Conservation (phyloP, 2,329 filamentous ascomycete genomes). For the Macrophomina tecta region DNA sequence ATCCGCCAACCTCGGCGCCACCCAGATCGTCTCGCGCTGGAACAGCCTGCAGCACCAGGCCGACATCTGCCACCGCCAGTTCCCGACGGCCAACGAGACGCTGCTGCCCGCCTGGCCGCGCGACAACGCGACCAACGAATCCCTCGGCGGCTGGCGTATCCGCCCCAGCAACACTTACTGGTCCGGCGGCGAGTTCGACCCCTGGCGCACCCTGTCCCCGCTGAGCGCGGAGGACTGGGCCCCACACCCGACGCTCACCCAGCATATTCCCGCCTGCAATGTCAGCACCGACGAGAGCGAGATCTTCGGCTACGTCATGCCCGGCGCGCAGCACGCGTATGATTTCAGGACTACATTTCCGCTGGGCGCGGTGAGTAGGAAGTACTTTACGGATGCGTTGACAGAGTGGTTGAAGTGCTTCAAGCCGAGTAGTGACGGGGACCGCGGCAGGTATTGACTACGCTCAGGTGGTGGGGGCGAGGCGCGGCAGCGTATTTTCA, state of each 20-base stretch:
- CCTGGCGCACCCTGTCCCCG: constrained; percentile 57
- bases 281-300: constrained; percentile 41
- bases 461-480: no score
- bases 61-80: constrained; percentile 56
- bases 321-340: constrained; percentile 56
- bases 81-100: constrained; percentile 49
- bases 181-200: constrained; percentile 58
- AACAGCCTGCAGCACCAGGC: constrained; percentile 53
- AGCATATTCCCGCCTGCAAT: constrained; percentile 53
- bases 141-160: constrained; percentile 59
- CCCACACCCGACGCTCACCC: constrained; percentile 48
- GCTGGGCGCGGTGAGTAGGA: constrained; percentile 41
- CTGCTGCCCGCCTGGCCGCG: constrained; percentile 50
- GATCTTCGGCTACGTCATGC: constrained; percentile 57
- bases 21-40: constrained; percentile 55
- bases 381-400: constrained; percentile 50
- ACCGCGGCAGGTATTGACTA: background rate
- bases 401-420: constrained; percentile 49
- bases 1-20: constrained; percentile 54
- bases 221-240: constrained; percentile 50
- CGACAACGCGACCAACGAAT: constrained; percentile 47
- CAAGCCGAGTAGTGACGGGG: background rate
- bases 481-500: background rate
- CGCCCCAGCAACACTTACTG: constrained; percentile 60
- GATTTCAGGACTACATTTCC: constrained; percentile 47